These are phyloP conservation scores for Linnemannia exigua DNA, from an alignment of 192 early-diverging fungal genomes.

Conservation along the genomic window DNA sequence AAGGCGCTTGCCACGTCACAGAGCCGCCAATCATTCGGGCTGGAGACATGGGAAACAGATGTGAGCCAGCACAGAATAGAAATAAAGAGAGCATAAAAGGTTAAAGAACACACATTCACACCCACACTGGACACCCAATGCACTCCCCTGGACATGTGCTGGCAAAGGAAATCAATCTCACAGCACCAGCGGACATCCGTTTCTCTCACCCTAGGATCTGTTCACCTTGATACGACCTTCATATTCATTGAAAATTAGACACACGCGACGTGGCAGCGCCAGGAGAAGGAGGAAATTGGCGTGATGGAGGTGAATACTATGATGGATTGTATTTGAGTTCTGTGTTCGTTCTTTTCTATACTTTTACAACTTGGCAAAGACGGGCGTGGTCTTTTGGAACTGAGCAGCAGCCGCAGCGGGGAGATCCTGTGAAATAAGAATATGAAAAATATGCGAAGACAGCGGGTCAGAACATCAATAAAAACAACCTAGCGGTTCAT, in stretches of 20 bases:
- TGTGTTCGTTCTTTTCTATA: neutral
- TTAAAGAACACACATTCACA: too few relatives aligned
- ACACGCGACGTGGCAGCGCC: neutral
- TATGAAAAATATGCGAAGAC: neutral
- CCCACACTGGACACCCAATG: too few relatives aligned
- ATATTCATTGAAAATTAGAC: neutral
- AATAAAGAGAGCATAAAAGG: too few relatives aligned
- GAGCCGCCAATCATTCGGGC: neutral
- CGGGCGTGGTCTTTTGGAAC: constrained; percentile 43
- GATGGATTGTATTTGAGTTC: neutral
- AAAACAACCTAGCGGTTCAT: neutral
- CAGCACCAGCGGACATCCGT: too few relatives aligned
- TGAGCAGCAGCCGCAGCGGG: constrained; percentile 37
- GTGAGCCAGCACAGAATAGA: neutral
- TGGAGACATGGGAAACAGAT: neutral
- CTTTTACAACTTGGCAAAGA: constrained; percentile 49
- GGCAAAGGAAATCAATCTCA: too few relatives aligned
- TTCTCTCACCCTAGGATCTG: too few relatives aligned
- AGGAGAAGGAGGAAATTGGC: neutral
- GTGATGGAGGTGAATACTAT: neutral
- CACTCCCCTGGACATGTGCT: neutral
- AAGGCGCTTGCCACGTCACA: constrained; percentile 50
- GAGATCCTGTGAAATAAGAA: constrained; percentile 31
- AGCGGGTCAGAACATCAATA: neutral
- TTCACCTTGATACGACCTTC: too few relatives aligned